phyloP scores from a whole-genome alignment of 176 grass and related monocot genomes.

The Cenchrus fungigraminus region DNA sequence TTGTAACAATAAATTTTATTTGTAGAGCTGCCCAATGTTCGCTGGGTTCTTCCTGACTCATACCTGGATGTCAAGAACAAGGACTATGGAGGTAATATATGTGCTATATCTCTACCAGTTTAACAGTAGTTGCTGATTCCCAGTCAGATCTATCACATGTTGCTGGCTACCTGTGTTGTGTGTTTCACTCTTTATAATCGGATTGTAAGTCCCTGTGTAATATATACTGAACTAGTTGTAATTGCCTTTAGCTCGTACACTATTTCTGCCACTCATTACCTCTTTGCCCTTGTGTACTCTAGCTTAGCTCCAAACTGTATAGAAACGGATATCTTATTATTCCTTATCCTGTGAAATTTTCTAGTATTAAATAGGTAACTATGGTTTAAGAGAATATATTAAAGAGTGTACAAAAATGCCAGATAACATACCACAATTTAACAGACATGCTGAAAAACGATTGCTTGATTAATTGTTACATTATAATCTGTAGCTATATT shows the following conservation, averaged over 20 bases:
- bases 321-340: not conserved
- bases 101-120: not conserved
- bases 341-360: not conserved
- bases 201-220: not conserved
- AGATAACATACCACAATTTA: too few relatives aligned
- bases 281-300: not conserved
- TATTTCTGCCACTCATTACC: not conserved
- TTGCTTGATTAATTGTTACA: too few relatives aligned
- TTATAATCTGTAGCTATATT: too few relatives aligned
- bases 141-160: not conserved
- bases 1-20: constrained; percentile 14
- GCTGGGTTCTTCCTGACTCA: constrained; percentile 96
- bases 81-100: constrained; percentile 80
- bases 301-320: not conserved
- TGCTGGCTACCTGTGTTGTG: not conserved
- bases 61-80: constrained; percentile 87
- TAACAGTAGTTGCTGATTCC: not conserved
- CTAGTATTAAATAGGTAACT: not conserved
- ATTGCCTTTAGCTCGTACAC: not conserved
- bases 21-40: constrained; percentile 76
- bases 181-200: not conserved
- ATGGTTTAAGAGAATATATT: too few relatives aligned
- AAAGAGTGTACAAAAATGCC: too few relatives aligned
- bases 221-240: not conserved
- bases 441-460: too few relatives aligned